Evolutionary conservation across 805 yeast genomes (phyloP).

Genomic region (Kuraishia piskuri): DNA sequence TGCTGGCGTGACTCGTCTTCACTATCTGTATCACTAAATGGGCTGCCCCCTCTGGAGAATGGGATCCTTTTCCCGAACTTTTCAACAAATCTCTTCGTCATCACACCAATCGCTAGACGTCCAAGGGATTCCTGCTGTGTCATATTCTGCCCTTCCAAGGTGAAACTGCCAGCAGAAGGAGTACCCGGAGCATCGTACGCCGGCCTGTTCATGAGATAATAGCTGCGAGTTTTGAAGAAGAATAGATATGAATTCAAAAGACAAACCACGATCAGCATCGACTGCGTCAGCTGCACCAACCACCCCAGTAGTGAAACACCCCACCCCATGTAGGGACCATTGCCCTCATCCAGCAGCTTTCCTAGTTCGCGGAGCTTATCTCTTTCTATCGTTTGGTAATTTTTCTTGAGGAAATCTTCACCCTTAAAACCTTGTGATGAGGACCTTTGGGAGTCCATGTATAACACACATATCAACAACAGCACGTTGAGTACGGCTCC

Average conservation of each 20-base stretch:
- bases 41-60: neutral
- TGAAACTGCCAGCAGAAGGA: neutral
- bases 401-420: conserved; percentile 6
- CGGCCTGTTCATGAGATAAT: neutral
- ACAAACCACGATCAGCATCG: neutral
- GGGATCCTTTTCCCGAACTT: neutral
- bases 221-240: neutral
- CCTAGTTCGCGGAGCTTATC: neutral
- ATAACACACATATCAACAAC: conserved; percentile 9
- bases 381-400: neutral
- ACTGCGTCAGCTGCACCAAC: neutral
- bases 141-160: neutral
- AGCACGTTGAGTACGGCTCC: conserved; percentile 11
- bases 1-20: neutral
- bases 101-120: neutral
- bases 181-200: neutral
- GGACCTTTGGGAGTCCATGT: conserved; percentile 3
- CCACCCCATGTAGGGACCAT: neutral
- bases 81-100: neutral
- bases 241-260: neutral
- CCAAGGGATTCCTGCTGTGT: neutral
- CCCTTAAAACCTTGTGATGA: conserved; percentile 2
- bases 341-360: neutral
- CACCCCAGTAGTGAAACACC: neutral
- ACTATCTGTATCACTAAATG: neutral